Evolutionary conservation across 495 filamentous ascomycete species (phyloP), one percentile per base, ranked within the genome.

Genomic region (Ascobolus immersus): DNA sequence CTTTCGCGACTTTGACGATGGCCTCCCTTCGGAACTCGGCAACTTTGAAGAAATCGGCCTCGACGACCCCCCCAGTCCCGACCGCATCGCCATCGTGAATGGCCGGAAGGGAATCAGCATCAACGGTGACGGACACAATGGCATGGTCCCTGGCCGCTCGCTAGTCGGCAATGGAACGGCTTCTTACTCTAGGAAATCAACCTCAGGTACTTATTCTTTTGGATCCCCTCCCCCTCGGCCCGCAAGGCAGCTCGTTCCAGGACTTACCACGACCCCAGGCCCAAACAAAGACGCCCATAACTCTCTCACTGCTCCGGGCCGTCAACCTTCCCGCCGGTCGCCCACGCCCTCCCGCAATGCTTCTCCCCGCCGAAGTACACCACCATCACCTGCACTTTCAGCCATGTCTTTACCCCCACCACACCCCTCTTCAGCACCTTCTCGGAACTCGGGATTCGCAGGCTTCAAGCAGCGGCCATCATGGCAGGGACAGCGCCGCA

Each of bases 31-130:
- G 21, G 73, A 84, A 47, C 63, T 70, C 25, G 64, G 62, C 32
- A 71, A 93, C 45, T 93, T 94, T 44, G 86, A 96, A 51, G 86
- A 94, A 32, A 90, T 93, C 42, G 77, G 74, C 7, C 64, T 96
- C 5, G 66, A 75, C 29, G 80, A 92, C 45, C n/a, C n/a, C n/a
- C n/a, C n/a, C n/a, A n/a, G n/a, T n/a, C n/a, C n/a, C 67, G 78
- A 34, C 45, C 48, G 32, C 40, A 55, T 21, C 51, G 52, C 18
- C 44, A 52, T 32, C 54, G 55, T 22, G 51, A n/a, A n/a, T n/a
- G n/a, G n/a, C n/a, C n/a, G n/a, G n/a, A n/a, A n/a, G n/a, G n/a
- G n/a, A n/a, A n/a, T n/a, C n/a, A n/a, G n/a, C n/a, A n/a, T n/a
- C n/a, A 36, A 48, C 10, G 25, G 42, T 21, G 42, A 39, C 6